A percentile compares a stretch with the other conserved stretches of the same genome.
phyloP scores from a whole-genome alignment of 768 basidiomycete species.

The Crucibulum laeve region DNA sequence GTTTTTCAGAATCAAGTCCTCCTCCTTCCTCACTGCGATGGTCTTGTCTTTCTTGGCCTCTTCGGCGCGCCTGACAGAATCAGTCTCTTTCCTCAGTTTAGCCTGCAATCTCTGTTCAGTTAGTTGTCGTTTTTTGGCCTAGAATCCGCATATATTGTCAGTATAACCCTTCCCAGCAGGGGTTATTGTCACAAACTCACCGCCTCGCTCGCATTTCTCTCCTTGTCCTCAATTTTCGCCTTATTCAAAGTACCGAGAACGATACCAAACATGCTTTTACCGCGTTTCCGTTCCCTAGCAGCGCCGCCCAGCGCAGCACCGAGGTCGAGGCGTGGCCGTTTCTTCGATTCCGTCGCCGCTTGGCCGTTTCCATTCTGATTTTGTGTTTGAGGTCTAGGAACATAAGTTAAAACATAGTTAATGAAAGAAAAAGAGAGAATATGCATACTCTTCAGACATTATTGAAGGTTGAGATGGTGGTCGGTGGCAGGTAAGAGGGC shows the following conservation, averaged over 20 bases:
- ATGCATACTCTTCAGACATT: conserved; percentile 51
- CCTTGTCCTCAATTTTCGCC: conserved; percentile 84
- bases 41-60: conserved; percentile 85
- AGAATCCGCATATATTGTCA: not conserved
- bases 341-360: conserved; percentile 48
- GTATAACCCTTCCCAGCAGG: not conserved
- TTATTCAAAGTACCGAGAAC: conserved; percentile 81
- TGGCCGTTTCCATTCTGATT: conserved; percentile 13
- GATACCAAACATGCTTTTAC: conserved; percentile 85
- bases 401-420: not conserved
- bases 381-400: conserved; percentile 28
- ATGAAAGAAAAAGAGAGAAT: conserved; percentile 1
- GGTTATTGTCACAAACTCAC: conserved; percentile 33
- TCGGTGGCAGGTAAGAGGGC: conserved; percentile 15
- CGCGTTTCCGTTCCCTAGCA: conserved; percentile 76
- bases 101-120: conserved; percentile 83
- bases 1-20: conserved; percentile 77
- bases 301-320: conserved; percentile 31
- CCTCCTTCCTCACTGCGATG: conserved; percentile 71
- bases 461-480: conserved; percentile 11
- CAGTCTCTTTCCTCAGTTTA: conserved; percentile 83
- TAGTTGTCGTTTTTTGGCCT: conserved; percentile 82
- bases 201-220: conserved; percentile 81
- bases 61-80: conserved; percentile 79
- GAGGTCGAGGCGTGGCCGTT: conserved; percentile 73